Evolutionary conservation across 2,329 filamentous ascomycete genomes (phyloP), one percentile per base, ranked within the genome.

Genomic region (Emmonsia crescens): DNA sequence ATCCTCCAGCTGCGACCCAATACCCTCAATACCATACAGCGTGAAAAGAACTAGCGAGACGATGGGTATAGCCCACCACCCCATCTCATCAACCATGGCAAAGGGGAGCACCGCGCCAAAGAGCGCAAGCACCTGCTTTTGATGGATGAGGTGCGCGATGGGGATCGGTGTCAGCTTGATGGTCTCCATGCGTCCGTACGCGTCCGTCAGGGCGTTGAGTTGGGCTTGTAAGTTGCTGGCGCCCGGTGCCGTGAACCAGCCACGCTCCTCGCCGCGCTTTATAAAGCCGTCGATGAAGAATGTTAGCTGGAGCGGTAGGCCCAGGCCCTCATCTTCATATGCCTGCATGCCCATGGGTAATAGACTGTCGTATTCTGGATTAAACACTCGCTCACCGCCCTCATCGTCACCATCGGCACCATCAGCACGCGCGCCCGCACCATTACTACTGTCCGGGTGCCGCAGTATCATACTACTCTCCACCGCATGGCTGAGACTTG

Each of bases 111-210:
- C 80, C 59, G 78, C 79, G 36, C 80, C 79, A 66, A 85, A 87
- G 0, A 87, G 74, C 0, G 82, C 83, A 0, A 87, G 77, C 0
- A 86, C 84, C 72, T 87, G 85, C 64, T 82, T 82, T 66, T 83
- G 82, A 66, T 87, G 85, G 63, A 87, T 87, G 68, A 87, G 68
- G 68, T 86, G 84, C 5, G 85, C 85, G 8, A 87, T 80, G 1
- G 85, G 85, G 24, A 87, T 80, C 0, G 84, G 83, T 0, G 85
- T 86, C n/a, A 83, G 72, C 62, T 83, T 79, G 49, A 87, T 87
- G 0, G 84, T 86, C 72, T 87, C 85, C 83, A 87, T 85, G 60
- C 73, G 78, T 1, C 83, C 83, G 69, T 85, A 86, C 0, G 83
- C 82, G 63, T 83, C 79, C 19, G 81, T 78, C 21, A 87, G 71